Conservation (phyloP, 345 rosid species). For the Populus pruinosa region DNA sequence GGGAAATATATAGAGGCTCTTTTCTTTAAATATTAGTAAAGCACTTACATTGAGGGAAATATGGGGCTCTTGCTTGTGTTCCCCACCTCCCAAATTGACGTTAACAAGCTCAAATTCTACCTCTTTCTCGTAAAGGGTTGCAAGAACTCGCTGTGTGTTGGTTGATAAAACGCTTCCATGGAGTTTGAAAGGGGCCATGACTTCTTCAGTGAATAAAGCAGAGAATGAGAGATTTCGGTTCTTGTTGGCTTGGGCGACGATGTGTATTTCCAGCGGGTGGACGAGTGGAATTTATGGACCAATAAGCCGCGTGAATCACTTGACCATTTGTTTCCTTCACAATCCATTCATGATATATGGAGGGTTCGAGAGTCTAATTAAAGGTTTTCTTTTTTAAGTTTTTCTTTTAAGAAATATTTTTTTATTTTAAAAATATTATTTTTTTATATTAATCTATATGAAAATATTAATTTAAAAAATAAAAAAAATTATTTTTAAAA, state of each 20-base stretch:
- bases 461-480: too few species aligned
- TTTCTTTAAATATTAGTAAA: neutral
- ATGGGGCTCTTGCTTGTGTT: slow-evolving; percentile 55
- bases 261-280: neutral
- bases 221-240: neutral
- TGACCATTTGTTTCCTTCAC: too few species aligned
- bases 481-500: too few species aligned
- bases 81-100: slow-evolving; percentile 49
- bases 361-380: too few species aligned
- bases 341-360: too few species aligned
- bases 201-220: neutral
- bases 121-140: slow-evolving; percentile 57
- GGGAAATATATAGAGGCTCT: neutral
- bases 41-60: slow-evolving; percentile 54
- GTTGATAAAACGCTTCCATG: slow-evolving; percentile 45
- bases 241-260: neutral
- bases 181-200: slow-evolving; percentile 54
- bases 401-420: too few species aligned
- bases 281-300: neutral
- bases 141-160: slow-evolving; percentile 47
- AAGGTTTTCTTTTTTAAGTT: too few species aligned
- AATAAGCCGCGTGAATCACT: too few species aligned
- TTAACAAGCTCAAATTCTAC: slow-evolving; percentile 47
- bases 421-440: too few species aligned
- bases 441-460: too few species aligned